Base-by-base conservation (phyloP, 768 basidiomycete species). In the Leccinum rimulosum region DNA sequence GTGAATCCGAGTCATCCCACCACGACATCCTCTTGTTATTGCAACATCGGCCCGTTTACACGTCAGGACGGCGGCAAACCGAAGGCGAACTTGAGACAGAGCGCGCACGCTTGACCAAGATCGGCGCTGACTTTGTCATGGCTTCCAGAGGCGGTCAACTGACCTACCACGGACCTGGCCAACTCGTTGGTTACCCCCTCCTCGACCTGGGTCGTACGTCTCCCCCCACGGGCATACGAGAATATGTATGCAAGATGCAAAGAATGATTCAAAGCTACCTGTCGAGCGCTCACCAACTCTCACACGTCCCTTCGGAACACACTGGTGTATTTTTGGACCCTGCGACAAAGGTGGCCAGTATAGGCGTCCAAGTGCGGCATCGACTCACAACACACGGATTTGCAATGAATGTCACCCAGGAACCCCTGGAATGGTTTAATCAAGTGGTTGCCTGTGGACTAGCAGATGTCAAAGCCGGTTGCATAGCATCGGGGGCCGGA, bases 101-200 rank as follows among this genome's bases (percentile, higher is more conserved):
- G 66, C 80, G 80, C 43, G 60, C 71, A 40, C 85, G 91, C 22
- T 77, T 98, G n/a, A 83, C 80, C 3, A 69, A 78, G 31, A 78
- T 93, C 25, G 96, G 96, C 27, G 96, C 96, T 0, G 93, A 97
- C 69, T 95, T 95, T 67, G 82, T 91, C 40, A 76, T 84, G 25
- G 86, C 94, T 3, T 80, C 84, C 55, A 81, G 97, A 55, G 97
- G 97, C 14, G 97, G 97, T 3, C 88, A 98, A 75, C 82, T 94
- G 58, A 99, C 97, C 2, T 99, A 93, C 73, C 97, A 99, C 72
- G 97, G 97, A 0, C 95, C 97, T 2, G 97, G 97, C 6, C 97
- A 99, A 75, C 80, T 99, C 66, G 91, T 98, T 15, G 97, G 95
- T 30, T 99, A 99, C 71, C 93, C 95, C 2, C 79, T 98, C 54